Conservation (phyloP, 2,329 filamentous ascomycete genomes). For the Xylariaceae sp. region DNA sequence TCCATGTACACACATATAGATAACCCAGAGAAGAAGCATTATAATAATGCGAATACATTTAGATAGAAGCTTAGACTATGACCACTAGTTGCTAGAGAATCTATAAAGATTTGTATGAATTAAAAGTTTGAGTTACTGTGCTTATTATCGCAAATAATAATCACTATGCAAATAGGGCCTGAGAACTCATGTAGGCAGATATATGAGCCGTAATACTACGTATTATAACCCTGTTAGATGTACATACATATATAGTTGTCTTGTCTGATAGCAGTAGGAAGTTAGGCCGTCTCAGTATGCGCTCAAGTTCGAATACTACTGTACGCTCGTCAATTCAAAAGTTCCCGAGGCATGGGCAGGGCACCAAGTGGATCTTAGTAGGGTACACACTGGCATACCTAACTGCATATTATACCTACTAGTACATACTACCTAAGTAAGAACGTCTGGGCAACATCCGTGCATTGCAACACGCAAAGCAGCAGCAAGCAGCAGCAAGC, state of each 20-base stretch:
- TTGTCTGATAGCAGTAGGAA: background rate
- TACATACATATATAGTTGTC: no score
- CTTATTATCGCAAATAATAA: no score
- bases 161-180: no score
- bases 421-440: no score
- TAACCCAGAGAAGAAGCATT: background rate
- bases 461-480: background rate
- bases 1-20: conserved; percentile 11
- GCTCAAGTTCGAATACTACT: background rate
- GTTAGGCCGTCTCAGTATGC: background rate
- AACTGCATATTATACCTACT: background rate
- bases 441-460: no score
- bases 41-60: background rate
- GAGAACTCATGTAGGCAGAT: no score
- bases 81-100: no score
- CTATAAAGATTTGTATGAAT: no score
- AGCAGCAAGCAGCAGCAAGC: background rate
- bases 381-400: background rate
- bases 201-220: no score
- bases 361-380: background rate
- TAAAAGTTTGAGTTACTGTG: no score
- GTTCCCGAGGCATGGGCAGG: background rate
- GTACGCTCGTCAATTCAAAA: background rate
- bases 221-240: background rate
- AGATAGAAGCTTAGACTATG: no score